Evolutionary conservation across 2,329 filamentous ascomycete species (phyloP).

Genomic region (Pyrenochaeta sp.): DNA sequence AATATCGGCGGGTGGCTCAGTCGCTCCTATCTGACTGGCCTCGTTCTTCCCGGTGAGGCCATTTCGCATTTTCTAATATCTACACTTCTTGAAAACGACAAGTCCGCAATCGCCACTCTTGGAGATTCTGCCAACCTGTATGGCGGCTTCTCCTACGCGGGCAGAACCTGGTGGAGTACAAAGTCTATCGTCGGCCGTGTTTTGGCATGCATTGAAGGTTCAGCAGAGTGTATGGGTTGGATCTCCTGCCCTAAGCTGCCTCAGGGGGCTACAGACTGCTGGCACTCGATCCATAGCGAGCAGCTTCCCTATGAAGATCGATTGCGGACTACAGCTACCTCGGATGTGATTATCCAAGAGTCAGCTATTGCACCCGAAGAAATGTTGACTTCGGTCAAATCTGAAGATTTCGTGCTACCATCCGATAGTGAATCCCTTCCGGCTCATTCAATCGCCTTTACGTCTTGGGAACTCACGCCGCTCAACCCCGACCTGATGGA

Average conservation of each 20-base stretch:
- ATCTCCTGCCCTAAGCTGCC: constrained; percentile 55
- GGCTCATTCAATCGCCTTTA: constrained; percentile 28
- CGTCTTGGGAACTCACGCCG: constrained; percentile 38
- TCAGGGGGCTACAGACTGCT: constrained; percentile 54
- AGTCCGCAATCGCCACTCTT: constrained; percentile 56
- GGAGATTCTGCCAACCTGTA: constrained; percentile 62
- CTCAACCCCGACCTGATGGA: constrained; percentile 35
- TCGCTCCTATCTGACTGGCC: constrained; percentile 63
- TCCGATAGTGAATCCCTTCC: constrained; percentile 38
- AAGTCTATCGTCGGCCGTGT: constrained; percentile 63
- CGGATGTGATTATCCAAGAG: constrained; percentile 42
- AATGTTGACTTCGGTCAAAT: constrained; percentile 23
- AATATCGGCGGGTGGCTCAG: constrained; percentile 63
- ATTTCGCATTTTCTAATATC: constrained; percentile 65
- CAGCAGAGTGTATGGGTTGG: constrained; percentile 65
- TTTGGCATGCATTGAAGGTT: constrained; percentile 55
- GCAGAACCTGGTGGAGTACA: constrained; percentile 66
- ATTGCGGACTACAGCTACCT: constrained; percentile 48
- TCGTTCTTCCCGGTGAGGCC: constrained; percentile 63
- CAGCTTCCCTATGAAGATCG: constrained; percentile 42
- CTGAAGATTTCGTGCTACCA: constrained; percentile 51
- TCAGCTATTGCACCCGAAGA: constrained; percentile 45
- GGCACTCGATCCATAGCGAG: constrained; percentile 58
- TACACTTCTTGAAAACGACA: constrained; percentile 64
- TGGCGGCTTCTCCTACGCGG: constrained; percentile 62